Evolutionary conservation across 257 asterid genomes (phyloP).

Genomic region (Solanum boliviense): DNA sequence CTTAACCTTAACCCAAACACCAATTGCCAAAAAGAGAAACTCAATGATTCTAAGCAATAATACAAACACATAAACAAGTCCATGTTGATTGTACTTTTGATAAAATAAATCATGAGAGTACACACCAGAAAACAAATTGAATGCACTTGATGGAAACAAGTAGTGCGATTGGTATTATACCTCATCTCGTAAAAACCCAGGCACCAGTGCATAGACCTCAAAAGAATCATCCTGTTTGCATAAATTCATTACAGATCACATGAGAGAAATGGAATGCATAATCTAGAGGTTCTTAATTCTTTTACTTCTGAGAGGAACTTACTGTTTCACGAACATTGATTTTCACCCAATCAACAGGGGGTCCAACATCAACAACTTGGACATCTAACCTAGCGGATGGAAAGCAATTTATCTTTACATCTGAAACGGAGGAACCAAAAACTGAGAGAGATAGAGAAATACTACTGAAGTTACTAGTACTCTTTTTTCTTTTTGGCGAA

Average conservation of each 20-base stretch:
- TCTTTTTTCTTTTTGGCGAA: background rate
- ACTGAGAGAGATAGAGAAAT: background rate
- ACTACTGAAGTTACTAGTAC: background rate
- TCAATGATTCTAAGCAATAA: too few species aligned
- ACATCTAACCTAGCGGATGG: conserved; percentile 37
- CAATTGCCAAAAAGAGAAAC: too few species aligned
- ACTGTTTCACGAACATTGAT: conserved; percentile 78
- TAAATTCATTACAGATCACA: background rate
- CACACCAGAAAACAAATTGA: background rate
- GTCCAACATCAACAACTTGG: conserved; percentile 71
- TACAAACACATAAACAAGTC: too few species aligned
- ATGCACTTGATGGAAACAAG: background rate
- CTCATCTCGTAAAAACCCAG: conserved; percentile 88
- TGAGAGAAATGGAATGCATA: background rate
- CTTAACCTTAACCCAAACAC: too few species aligned
- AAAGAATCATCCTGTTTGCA: conserved; percentile 58
- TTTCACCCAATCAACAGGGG: conserved; percentile 93
- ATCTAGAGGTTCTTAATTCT: background rate
- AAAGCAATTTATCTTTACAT: background rate
- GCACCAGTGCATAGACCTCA: conserved; percentile 84
- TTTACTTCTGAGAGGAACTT: conserved; percentile 14
- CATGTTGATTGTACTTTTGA: too few species aligned
- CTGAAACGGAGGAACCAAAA: too few species aligned
- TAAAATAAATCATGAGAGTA: too few species aligned
- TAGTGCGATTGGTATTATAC: conserved; percentile 14